Evolutionary conservation across 805 yeast species (phyloP).

Genomic region (Tanozyma kutaoensis): DNA sequence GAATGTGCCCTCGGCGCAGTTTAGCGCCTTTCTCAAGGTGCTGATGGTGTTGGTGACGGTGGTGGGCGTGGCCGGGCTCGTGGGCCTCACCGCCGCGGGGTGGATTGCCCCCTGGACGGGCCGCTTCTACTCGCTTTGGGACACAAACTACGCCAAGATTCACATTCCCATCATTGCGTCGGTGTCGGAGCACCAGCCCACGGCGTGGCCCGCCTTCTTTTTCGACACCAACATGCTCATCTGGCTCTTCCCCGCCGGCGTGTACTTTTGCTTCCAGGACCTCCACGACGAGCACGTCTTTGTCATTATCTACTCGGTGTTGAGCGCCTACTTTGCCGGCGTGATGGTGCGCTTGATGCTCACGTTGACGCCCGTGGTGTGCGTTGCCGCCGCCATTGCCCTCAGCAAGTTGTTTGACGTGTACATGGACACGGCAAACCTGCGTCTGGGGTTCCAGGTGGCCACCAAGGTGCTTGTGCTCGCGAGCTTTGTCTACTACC

Average conservation of each 20-base stretch:
- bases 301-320: constrained; percentile 80
- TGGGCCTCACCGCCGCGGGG: constrained; percentile 77
- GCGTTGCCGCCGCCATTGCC: constrained; percentile 88
- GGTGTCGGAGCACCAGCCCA: constrained; percentile 98
- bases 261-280: constrained; percentile 81
- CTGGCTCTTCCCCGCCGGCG: constrained; percentile 98
- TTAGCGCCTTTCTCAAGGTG: constrained; percentile 52
- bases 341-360: constrained; percentile 98
- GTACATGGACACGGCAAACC: constrained; percentile 37
- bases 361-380: constrained; percentile 90
- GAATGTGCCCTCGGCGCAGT: constrained; percentile 58
- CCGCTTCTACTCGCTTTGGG: constrained; percentile 97
- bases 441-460: constrained; percentile 13
- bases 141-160: constrained; percentile 91
- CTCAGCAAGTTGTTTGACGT: constrained; percentile 73
- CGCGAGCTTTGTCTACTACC: constrained; percentile 57
- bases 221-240: constrained; percentile 85
- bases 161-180: constrained; percentile 98
- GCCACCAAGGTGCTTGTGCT: constrained; percentile 49
- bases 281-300: constrained; percentile 86
- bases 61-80: constrained; percentile 58
- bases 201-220: constrained; percentile 99
- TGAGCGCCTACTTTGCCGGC: constrained; percentile 95
- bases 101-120: constrained; percentile 99
- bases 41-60: constrained; percentile 42